These are phyloP conservation scores for Monilinia polystroma DNA, from an alignment of 2,329 filamentous ascomycete genomes.

Conservation along the genomic window DNA sequence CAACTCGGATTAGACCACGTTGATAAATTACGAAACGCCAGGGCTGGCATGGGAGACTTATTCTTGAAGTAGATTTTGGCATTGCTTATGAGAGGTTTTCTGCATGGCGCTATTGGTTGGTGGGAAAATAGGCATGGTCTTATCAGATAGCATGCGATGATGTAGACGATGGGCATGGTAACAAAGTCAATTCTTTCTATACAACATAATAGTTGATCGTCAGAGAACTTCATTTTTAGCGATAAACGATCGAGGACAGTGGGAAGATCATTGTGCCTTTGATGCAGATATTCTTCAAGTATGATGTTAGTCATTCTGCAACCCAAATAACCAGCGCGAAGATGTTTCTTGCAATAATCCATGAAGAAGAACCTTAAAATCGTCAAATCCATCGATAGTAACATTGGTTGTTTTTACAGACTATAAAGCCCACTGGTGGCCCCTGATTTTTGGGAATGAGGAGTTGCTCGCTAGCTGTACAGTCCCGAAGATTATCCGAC, in stretches of 20 bases:
- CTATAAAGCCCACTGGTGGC: neutral
- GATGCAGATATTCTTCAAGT: constrained; percentile 19
- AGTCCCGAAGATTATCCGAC: constrained; percentile 15
- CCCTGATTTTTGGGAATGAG: neutral
- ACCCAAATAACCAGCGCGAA: neutral
- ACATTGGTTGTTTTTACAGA: neutral
- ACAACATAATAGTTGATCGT: constrained; percentile 20
- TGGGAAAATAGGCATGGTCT: constrained; percentile 27
- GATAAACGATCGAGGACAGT: constrained; percentile 13
- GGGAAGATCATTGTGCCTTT: constrained; percentile 7
- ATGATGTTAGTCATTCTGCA: constrained; percentile 16
- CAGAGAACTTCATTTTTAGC: constrained; percentile 18
- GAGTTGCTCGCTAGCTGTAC: constrained; percentile 11
- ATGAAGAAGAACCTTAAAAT: neutral
- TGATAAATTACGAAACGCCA: constrained; percentile 57
- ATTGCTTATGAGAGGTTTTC: constrained; percentile 28
- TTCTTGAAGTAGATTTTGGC: constrained; percentile 50
- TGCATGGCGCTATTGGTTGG: constrained; percentile 30
- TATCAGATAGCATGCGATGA: constrained; percentile 7
- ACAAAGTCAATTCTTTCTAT: constrained; percentile 18
- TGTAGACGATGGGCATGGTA: constrained; percentile 23
- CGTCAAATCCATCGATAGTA: neutral
- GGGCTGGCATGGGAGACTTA: constrained; percentile 62
- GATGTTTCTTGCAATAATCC: neutral
- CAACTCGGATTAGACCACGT: constrained; percentile 64